Conservation (phyloP, 805 yeast species). For the Ogataea nitratoaversa region DNA sequence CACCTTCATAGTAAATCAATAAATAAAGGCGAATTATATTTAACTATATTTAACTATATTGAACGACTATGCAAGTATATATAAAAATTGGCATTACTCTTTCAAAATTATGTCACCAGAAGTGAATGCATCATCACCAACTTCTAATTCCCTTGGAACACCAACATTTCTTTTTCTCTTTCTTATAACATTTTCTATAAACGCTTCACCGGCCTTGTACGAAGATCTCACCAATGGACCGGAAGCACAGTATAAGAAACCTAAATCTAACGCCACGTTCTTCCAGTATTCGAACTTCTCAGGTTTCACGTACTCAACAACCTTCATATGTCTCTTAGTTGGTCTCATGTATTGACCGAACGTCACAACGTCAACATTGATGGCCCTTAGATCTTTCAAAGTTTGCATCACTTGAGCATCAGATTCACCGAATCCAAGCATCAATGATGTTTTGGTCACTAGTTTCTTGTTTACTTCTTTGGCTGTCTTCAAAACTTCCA, state of each 20-base stretch:
- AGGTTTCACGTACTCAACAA: conserved; percentile 90
- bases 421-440: conserved; percentile 96
- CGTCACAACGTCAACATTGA: conserved; percentile 88
- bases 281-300: conserved; percentile 95
- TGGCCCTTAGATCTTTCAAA: conserved; percentile 66
- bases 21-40: too few relatives aligned
- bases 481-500: conserved; percentile 74
- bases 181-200: conserved; percentile 86
- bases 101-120: conserved; percentile 20
- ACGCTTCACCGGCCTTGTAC: conserved; percentile 97
- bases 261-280: conserved; percentile 77
- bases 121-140: conserved; percentile 27
- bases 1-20: too few relatives aligned
- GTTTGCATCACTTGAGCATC: conserved; percentile 84
- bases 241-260: conserved; percentile 93
- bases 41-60: too few relatives aligned
- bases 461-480: conserved; percentile 70
- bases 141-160: conserved; percentile 29
- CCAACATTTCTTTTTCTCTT: conserved; percentile 55
- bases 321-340: conserved; percentile 97
- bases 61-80: too few relatives aligned
- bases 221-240: conserved; percentile 97
- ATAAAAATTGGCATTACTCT: background rate
- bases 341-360: conserved; percentile 99
- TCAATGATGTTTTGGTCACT: conserved; percentile 88